A percentile compares a stretch with the other conserved stretches of the same genome.
Evolutionary conservation across 805 yeast genomes (phyloP).

Genomic region (Lipomyces lipofer): DNA sequence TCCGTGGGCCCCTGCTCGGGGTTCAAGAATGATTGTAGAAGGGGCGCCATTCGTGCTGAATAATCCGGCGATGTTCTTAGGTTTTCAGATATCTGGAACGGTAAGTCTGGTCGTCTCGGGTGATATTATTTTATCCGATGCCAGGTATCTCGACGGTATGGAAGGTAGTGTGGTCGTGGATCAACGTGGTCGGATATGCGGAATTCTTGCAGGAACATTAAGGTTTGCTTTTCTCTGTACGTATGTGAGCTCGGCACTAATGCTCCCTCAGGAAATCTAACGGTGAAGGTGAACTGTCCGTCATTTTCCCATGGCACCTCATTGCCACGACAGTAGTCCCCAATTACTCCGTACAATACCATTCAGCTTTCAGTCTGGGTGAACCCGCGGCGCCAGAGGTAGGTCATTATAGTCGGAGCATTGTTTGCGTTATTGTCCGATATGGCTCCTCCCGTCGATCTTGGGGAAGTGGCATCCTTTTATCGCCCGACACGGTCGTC

Average conservation of each 20-base stretch:
- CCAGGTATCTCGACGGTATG: slow-evolving; percentile 15
- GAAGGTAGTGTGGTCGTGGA: slow-evolving; percentile 18
- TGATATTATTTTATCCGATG: slow-evolving; percentile 6
- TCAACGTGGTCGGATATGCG: background rate
- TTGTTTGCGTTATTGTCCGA: background rate
- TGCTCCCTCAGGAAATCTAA: slow-evolving; percentile 4
- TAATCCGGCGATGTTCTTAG: slow-evolving; percentile 14
- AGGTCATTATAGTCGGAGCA: too few relatives aligned
- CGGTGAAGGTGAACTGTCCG: slow-evolving; percentile 19
- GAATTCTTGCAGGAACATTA: slow-evolving; percentile 19
- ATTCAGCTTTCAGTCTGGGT: background rate
- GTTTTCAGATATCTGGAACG: slow-evolving; percentile 6
- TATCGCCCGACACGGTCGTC: slow-evolving; percentile 4
- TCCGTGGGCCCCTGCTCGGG: background rate
- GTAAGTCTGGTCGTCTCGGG: slow-evolving; percentile 2
- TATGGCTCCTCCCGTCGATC: too few relatives aligned
- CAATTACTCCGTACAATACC: background rate
- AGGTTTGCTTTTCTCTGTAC: background rate
- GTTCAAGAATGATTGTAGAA: slow-evolving; percentile 7
- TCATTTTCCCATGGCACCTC: slow-evolving; percentile 12
- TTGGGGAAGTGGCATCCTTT: slow-evolving; percentile 21
- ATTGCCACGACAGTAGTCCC: background rate
- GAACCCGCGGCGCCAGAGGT: too few relatives aligned
- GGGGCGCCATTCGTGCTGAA: slow-evolving; percentile 19
- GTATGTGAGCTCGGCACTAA: too few relatives aligned